Evolutionary conservation across 805 yeast genomes (phyloP).

Genomic region (Ogataea trehalophila): DNA sequence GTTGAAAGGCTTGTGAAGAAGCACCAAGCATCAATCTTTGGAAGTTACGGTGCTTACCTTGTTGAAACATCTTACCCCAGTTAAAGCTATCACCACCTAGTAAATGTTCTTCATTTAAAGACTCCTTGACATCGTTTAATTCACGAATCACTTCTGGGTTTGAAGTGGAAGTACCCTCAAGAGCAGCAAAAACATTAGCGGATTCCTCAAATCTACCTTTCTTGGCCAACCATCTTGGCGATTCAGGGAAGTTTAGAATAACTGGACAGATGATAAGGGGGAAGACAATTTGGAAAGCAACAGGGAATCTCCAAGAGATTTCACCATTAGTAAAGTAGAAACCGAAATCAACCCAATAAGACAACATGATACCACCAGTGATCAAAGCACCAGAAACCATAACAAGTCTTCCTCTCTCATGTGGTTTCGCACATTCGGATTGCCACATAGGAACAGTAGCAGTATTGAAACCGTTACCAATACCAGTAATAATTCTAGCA

Average conservation of each 20-base stretch:
- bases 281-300: conserved; percentile 30
- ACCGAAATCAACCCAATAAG: conserved; percentile 35
- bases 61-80: conserved; percentile 29
- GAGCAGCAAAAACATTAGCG: conserved; percentile 35
- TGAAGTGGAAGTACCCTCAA: conserved; percentile 30
- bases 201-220: conserved; percentile 41
- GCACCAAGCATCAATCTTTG: conserved; percentile 43
- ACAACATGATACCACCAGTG: conserved; percentile 26
- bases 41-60: conserved; percentile 41
- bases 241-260: conserved; percentile 31
- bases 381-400: conserved; percentile 28
- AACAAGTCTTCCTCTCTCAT: conserved; percentile 27
- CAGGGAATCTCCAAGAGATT: conserved; percentile 31
- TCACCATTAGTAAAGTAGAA: conserved; percentile 27
- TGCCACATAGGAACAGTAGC: conserved; percentile 34
- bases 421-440: conserved; percentile 31
- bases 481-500: conserved; percentile 31
- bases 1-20: conserved; percentile 44
- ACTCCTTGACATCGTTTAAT: conserved; percentile 15
- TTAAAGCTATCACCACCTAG: conserved; percentile 23
- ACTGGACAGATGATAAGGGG: conserved; percentile 14
- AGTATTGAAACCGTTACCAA: conserved; percentile 34
- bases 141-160: conserved; percentile 10
- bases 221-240: conserved; percentile 39
- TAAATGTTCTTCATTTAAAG: conserved; percentile 17